Evolutionary conservation across 2,329 filamentous ascomycete genomes (phyloP).

Genomic region (Ilyonectria sp.): DNA sequence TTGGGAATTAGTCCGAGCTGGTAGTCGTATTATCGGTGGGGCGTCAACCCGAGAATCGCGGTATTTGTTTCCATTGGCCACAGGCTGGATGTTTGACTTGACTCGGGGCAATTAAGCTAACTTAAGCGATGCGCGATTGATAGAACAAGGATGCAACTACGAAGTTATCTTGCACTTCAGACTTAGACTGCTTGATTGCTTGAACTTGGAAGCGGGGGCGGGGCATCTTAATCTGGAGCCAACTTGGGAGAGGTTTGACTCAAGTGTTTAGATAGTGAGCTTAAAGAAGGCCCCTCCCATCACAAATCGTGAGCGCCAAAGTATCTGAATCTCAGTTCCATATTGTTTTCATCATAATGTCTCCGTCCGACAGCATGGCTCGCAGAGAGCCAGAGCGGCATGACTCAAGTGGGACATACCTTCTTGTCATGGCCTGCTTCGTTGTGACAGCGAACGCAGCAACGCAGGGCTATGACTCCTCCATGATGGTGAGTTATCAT

Average conservation of each 20-base stretch:
- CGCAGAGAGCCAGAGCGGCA: neutral
- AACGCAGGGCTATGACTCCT: slow-evolving; percentile 15
- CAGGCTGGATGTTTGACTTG: neutral
- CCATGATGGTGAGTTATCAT: slow-evolving; percentile 10
- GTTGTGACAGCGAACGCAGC: slow-evolving; percentile 15
- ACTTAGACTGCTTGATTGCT: neutral
- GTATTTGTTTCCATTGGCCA: neutral
- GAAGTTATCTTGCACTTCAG: neutral
- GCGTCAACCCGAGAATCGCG: neutral
- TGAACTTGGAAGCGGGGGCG: neutral
- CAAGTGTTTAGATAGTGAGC: neutral
- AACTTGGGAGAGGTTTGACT: neutral
- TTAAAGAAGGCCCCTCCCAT: neutral
- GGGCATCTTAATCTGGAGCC: neutral
- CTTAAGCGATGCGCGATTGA: neutral
- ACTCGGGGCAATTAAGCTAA: neutral
- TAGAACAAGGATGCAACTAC: neutral
- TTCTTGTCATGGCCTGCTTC: slow-evolving; percentile 16
- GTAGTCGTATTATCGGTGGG: neutral
- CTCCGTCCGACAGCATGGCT: neutral
- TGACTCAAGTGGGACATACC: slow-evolving; percentile 5
- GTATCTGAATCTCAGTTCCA: neutral
- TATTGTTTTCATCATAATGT: neutral
- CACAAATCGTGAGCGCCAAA: neutral
- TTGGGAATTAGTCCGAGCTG: neutral